These are phyloP conservation scores for Cymbopogon flexuosus DNA, from an alignment of 202 grass and related monocot species.

Conservation along the genomic window DNA sequence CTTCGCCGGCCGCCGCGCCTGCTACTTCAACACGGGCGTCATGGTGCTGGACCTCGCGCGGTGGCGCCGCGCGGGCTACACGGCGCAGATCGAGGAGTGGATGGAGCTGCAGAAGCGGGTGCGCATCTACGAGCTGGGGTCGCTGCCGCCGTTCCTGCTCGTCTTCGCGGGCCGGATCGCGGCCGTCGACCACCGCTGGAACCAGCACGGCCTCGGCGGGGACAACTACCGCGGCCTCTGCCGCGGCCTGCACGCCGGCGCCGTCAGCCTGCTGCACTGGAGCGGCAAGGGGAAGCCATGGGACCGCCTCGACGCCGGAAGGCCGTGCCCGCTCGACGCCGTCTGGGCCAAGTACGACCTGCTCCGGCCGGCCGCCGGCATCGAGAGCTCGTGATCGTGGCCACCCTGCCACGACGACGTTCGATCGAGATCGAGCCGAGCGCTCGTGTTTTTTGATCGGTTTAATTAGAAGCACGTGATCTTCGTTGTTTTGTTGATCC, in stretches of 20 bases:
- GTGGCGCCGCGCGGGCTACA: conserved; percentile 54
- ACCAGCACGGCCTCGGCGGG: conserved; percentile 83
- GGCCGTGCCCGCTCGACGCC: conserved; percentile 74
- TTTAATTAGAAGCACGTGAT: neutral
- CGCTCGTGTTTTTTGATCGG: conserved; percentile 7
- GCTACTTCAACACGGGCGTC: conserved; percentile 94
- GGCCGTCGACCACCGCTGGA: conserved; percentile 67
- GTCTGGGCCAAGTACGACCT: conserved; percentile 81
- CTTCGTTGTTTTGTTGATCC: conserved; percentile 35
- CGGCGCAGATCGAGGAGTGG: conserved; percentile 76
- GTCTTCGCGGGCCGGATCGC: conserved; percentile 72
- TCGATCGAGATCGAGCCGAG: neutral
- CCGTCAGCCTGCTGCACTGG: conserved; percentile 76
- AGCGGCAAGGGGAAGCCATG: conserved; percentile 89
- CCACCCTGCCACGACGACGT: neutral
- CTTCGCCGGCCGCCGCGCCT: conserved; percentile 47
- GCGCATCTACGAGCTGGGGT: conserved; percentile 83
- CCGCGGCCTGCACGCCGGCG: conserved; percentile 63
- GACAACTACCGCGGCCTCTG: conserved; percentile 75
- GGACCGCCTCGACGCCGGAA: conserved; percentile 55
- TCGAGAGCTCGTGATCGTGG: conserved; percentile 48
- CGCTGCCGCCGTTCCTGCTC: conserved; percentile 69
- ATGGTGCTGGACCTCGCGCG: conserved; percentile 74
- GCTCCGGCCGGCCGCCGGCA: conserved; percentile 38
- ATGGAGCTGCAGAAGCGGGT: conserved; percentile 77